Percentiles rank a stretch among this genome's conserved stretches.
These are phyloP conservation scores for Parsonsia alboflavescens DNA, from an alignment of 257 asterid species.

Conservation along the genomic window DNA sequence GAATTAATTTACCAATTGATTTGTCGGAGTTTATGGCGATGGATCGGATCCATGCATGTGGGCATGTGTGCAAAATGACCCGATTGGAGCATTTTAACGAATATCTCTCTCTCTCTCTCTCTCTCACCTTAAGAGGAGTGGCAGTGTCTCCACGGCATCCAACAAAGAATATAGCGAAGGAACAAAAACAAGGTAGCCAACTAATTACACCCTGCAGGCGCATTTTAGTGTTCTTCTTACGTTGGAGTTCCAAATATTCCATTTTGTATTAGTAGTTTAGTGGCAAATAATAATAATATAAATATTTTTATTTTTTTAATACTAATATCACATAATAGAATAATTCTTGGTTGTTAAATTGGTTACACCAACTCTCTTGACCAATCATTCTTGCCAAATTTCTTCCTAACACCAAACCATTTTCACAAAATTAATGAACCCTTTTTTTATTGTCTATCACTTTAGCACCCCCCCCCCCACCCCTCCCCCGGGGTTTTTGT, in stretches of 20 bases:
- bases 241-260: slow-evolving; percentile 29
- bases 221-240: slow-evolving; percentile 25
- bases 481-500: too few species aligned
- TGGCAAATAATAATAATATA: too few species aligned
- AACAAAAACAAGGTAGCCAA: slow-evolving; percentile 13
- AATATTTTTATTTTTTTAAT: not conserved
- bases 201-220: slow-evolving; percentile 28
- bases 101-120: slow-evolving; percentile 7
- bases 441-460: too few species aligned
- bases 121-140: not conserved
- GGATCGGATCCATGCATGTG: slow-evolving; percentile 30
- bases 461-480: too few species aligned
- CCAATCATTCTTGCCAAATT: not conserved
- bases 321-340: not conserved
- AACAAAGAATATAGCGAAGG: slow-evolving; percentile 14
- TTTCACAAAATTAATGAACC: too few species aligned
- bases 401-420: not conserved
- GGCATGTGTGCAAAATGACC: slow-evolving; percentile 5
- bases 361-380: not conserved
- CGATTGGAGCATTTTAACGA: slow-evolving; percentile 17
- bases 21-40: not conserved
- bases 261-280: slow-evolving; percentile 8
- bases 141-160: slow-evolving; percentile 26
- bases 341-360: slow-evolving; percentile 26
- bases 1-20: too few species aligned